Evolutionary conservation across 495 filamentous ascomycete species (phyloP).

Genomic region (Gamarada debralockiae): DNA sequence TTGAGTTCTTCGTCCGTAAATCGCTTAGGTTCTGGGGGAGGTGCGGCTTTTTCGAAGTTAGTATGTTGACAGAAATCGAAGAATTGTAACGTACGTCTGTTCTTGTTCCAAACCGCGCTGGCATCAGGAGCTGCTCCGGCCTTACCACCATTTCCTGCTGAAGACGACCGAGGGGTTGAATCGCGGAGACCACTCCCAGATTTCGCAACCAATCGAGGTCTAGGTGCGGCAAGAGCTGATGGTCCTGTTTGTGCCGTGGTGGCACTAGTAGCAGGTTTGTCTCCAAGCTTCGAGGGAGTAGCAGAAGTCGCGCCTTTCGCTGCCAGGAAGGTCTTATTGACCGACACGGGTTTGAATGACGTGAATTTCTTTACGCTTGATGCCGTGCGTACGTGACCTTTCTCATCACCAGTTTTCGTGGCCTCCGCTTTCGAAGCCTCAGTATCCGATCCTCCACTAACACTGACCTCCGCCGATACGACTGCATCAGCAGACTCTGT

Average conservation of each 20-base stretch:
- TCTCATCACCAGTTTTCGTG: slow-evolving; percentile 46
- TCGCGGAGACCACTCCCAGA: slow-evolving; percentile 43
- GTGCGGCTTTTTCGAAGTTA: slow-evolving; percentile 53
- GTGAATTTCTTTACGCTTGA: slow-evolving; percentile 74
- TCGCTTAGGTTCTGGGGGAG: slow-evolving; percentile 80
- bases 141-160: slow-evolving; percentile 54
- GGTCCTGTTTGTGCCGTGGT: slow-evolving; percentile 23
- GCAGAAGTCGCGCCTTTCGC: slow-evolving; percentile 41
- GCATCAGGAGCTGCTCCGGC: slow-evolving; percentile 50
- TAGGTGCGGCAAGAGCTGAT: slow-evolving; percentile 32
- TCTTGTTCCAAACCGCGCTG: slow-evolving; percentile 94
- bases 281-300: slow-evolving; percentile 44
- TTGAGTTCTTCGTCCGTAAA: slow-evolving; percentile 97
- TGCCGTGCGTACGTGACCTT: slow-evolving; percentile 60
- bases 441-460: slow-evolving; percentile 67
- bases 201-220: slow-evolving; percentile 52
- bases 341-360: slow-evolving; percentile 93
- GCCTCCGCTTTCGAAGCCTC: slow-evolving; percentile 53
- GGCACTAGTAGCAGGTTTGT: slow-evolving; percentile 35
- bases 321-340: slow-evolving; percentile 82
- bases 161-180: slow-evolving; percentile 42
- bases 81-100: slow-evolving; percentile 66
- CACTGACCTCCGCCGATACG: slow-evolving; percentile 50
- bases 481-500: slow-evolving; percentile 47
- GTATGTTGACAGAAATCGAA: slow-evolving; percentile 20